phyloP scores from a whole-genome alignment of 805 yeast genomes.

The Teunomyces kruisii region DNA sequence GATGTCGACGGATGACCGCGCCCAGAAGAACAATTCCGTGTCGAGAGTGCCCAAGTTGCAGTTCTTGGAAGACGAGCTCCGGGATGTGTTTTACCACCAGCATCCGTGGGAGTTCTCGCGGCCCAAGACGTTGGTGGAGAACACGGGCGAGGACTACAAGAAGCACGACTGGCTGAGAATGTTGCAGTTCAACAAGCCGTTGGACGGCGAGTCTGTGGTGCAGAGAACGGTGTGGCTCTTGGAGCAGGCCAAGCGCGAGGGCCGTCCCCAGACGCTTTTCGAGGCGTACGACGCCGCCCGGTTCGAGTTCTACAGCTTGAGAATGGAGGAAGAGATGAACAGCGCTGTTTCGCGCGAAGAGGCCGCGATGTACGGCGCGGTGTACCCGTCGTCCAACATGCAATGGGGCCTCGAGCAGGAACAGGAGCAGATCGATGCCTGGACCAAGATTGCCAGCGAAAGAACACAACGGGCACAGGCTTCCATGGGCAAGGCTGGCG shows the following conservation, averaged over 20 bases:
- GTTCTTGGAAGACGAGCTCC: constrained; percentile 75
- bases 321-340: constrained; percentile 83
- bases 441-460: constrained; percentile 71
- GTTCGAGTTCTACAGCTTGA: constrained; percentile 80
- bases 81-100: constrained; percentile 80
- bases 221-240: constrained; percentile 44
- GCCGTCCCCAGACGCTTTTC: constrained; percentile 32
- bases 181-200: constrained; percentile 66
- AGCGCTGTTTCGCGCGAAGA: constrained; percentile 76
- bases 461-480: constrained; percentile 59
- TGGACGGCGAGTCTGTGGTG: constrained; percentile 77
- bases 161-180: constrained; percentile 77
- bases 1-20: constrained; percentile 32
- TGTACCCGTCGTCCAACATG: constrained; percentile 59
- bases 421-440: constrained; percentile 64
- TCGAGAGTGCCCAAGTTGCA: constrained; percentile 53
- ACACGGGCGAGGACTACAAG: constrained; percentile 55
- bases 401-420: constrained; percentile 72
- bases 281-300: constrained; percentile 86
- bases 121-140: constrained; percentile 82
- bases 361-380: constrained; percentile 80
- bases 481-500: constrained; percentile 21
- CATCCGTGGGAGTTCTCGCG: constrained; percentile 98
- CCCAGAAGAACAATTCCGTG: constrained; percentile 39
- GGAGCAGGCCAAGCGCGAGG: constrained; percentile 16